Conservation (phyloP, 2,329 filamentous ascomycete species). For the Penicillium sp. region DNA sequence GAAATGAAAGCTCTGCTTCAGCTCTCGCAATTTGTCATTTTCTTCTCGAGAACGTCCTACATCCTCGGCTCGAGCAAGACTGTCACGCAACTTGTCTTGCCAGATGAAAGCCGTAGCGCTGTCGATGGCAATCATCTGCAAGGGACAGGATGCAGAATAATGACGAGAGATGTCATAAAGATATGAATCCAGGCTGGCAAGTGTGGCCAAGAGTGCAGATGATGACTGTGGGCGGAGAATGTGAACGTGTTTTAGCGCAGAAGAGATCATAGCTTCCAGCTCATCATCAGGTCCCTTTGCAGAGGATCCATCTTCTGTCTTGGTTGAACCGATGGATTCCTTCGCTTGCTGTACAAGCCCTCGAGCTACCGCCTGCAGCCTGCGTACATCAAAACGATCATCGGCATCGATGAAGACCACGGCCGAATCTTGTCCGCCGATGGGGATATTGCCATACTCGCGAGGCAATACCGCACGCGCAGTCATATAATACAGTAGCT, state of each 20-base stretch:
- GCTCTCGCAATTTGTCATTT: constrained; percentile 27
- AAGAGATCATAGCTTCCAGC: constrained; percentile 32
- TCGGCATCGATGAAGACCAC: constrained; percentile 60
- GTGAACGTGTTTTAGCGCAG: constrained; percentile 57
- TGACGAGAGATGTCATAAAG: constrained; percentile 50
- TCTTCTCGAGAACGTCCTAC: constrained; percentile 32
- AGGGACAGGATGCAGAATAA: constrained; percentile 45
- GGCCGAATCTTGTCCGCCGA: constrained; percentile 50
- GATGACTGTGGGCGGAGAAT: constrained; percentile 59
- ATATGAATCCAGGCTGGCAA: constrained; percentile 51
- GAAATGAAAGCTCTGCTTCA: constrained; percentile 31
- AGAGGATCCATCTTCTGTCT: not conserved
- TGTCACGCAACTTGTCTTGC: constrained; percentile 50
- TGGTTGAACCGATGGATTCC: constrained; percentile 5
- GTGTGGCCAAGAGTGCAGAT: constrained; percentile 50
- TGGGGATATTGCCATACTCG: constrained; percentile 24
- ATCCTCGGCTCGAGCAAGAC: constrained; percentile 43
- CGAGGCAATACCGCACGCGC: constrained; percentile 54
- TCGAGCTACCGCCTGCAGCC: constrained; percentile 41
- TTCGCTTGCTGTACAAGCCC: constrained; percentile 25
- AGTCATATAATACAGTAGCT: constrained; percentile 59
- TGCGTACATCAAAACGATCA: constrained; percentile 52
- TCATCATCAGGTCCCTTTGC: constrained; percentile 9
- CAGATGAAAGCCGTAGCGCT: constrained; percentile 58
- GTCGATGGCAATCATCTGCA: constrained; percentile 57